Conservation (phyloP, 2,329 filamentous ascomycete species). For the Colletotrichum trifolii region DNA sequence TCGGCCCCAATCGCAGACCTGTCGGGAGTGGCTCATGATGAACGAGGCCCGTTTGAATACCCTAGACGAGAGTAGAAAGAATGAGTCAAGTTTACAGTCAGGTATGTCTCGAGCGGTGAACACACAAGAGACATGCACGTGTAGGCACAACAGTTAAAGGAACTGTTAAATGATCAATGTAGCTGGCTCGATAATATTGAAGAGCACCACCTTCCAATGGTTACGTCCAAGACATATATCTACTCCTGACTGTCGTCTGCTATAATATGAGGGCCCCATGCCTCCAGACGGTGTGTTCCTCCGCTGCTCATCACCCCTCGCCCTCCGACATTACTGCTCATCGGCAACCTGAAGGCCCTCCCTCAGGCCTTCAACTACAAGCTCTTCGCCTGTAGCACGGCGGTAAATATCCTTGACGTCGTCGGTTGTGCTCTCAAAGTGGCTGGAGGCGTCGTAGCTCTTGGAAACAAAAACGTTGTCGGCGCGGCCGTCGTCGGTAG, state of each 20-base stretch:
- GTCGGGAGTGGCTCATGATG: constrained; percentile 11
- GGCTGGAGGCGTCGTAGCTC: constrained; percentile 97
- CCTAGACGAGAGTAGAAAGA: constrained; percentile 25
- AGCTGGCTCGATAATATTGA: constrained; percentile 26
- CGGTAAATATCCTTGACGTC: constrained; percentile 95
- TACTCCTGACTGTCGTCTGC: constrained; percentile 32
- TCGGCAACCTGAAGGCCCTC: constrained; percentile 81
- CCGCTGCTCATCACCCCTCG: background rate
- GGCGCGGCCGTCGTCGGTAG: constrained; percentile 80
- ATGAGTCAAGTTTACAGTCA: background rate
- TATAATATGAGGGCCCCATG: constrained; percentile 25
- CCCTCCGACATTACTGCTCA: constrained; percentile 59
- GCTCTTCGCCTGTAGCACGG: constrained; percentile 83
- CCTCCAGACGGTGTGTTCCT: constrained; percentile 28
- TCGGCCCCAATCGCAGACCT: background rate
- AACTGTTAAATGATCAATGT: constrained; percentile 6
- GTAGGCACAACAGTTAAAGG: background rate
- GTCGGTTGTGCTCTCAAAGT: constrained; percentile 93
- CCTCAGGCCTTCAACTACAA: constrained; percentile 88
- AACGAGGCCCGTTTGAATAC: constrained; percentile 27
- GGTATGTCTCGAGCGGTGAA: background rate
- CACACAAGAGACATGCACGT: background rate
- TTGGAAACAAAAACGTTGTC: constrained; percentile 98
- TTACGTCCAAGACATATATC: constrained; percentile 31
- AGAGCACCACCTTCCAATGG: constrained; percentile 28